Percentiles rank a stretch among this genome's conserved stretches.
These are phyloP conservation scores for Coprinopsis cinerea DNA, from an alignment of 768 basidiomycete genomes.

Conservation along the genomic window DNA sequence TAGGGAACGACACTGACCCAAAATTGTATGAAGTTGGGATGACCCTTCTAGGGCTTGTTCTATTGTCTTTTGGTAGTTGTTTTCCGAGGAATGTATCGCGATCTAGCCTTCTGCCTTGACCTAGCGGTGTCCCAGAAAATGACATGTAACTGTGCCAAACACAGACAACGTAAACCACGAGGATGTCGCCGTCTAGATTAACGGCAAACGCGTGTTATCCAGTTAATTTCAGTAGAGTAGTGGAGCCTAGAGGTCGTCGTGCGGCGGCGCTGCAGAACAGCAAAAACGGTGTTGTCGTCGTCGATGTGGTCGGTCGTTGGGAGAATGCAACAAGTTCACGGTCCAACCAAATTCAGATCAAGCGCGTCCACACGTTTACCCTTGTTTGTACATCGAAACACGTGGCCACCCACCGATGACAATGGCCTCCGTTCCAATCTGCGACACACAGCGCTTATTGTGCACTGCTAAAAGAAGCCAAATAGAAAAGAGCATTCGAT, in stretches of 20 bases:
- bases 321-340: too few species aligned
- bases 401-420: too few species aligned
- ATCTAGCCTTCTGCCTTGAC: conserved; percentile 84
- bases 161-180: conserved; percentile 1
- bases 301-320: not conserved
- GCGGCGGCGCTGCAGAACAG: not conserved
- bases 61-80: conserved; percentile 31
- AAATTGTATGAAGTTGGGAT: conserved; percentile 62
- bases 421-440: too few species aligned
- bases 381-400: too few species aligned
- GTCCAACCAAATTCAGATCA: too few species aligned
- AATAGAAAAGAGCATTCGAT: too few species aligned
- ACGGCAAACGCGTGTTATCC: not conserved
- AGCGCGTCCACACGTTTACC: too few species aligned
- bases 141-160: conserved; percentile 53
- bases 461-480: too few species aligned
- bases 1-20: conserved; percentile 42
- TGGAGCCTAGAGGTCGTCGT: conserved; percentile 1
- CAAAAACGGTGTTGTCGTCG: not conserved
- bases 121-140: conserved; percentile 78
- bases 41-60: conserved; percentile 32
- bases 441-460: too few species aligned
- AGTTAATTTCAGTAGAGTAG: not conserved
- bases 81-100: conserved; percentile 74
- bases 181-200: not conserved